Evolutionary conservation across 1,284 basidiomycete genomes (phyloP).

Genomic region (Cryptococcus sp.): DNA sequence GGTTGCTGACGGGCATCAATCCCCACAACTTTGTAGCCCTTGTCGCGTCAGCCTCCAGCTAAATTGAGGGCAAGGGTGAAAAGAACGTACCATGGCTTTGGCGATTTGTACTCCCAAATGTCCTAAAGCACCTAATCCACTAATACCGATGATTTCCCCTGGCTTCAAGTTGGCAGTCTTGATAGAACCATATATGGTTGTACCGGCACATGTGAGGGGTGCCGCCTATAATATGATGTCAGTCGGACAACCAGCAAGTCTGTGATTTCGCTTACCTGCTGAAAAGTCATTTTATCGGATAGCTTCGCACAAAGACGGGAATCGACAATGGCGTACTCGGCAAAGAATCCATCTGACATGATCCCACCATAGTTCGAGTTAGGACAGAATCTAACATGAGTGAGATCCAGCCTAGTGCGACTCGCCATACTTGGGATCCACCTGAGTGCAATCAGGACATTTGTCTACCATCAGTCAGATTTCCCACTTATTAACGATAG

Average conservation of each 20-base stretch:
- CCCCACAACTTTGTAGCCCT: constrained; percentile 22
- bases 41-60: neutral
- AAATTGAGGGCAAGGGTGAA: neutral
- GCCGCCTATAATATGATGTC: neutral
- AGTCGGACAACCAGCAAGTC: neutral
- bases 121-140: constrained; percentile 26
- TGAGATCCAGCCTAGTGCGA: neutral
- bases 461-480: constrained; percentile 6
- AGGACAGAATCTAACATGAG: constrained; percentile 14
- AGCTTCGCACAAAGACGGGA: constrained; percentile 12
- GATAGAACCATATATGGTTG: constrained; percentile 10
- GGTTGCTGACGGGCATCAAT: constrained; percentile 20
- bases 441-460: constrained; percentile 18
- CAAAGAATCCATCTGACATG: constrained; percentile 23
- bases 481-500: neutral
- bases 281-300: constrained; percentile 19
- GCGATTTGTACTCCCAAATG: constrained; percentile 28
- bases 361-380: constrained; percentile 18
- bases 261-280: constrained; percentile 19
- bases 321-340: constrained; percentile 25
- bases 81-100: constrained; percentile 23
- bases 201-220: constrained; percentile 3
- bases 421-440: constrained; percentile 14
- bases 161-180: constrained; percentile 18
- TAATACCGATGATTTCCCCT: constrained; percentile 24